These are phyloP conservation scores for Pleurotus pulmonarius DNA, from an alignment of 768 basidiomycete genomes.

Conservation along the genomic window DNA sequence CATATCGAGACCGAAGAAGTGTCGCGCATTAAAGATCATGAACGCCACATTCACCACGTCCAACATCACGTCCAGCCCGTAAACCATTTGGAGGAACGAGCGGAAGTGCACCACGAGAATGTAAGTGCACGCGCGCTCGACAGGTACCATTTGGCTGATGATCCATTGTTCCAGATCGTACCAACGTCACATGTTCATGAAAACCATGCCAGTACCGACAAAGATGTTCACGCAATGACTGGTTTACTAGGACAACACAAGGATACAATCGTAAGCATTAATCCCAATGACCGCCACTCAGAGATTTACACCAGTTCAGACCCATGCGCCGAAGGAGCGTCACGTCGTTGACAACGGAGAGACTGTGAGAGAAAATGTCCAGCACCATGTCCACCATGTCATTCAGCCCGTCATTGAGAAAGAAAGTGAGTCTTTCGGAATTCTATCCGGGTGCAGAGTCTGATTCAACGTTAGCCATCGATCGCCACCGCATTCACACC, in stretches of 20 bases:
- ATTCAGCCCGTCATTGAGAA: constrained; percentile 36
- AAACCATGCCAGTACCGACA: constrained; percentile 22
- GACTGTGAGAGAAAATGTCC: constrained; percentile 24
- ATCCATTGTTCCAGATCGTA: constrained; percentile 17
- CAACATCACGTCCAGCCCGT: constrained; percentile 35
- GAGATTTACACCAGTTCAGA: constrained; percentile 5
- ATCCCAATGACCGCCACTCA: background rate
- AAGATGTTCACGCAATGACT: constrained; percentile 24
- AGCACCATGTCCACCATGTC: constrained; percentile 34
- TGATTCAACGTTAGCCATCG: constrained; percentile 19
- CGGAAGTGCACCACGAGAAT: constrained; percentile 21
- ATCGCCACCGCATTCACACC: constrained; percentile 25
- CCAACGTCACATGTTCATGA: constrained; percentile 23
- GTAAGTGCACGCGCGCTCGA: constrained; percentile 12
- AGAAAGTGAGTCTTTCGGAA: constrained; percentile 23
- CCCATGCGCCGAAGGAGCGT: constrained; percentile 22
- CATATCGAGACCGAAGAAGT: constrained; percentile 28
- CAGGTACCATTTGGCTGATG: background rate
- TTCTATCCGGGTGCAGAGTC: background rate
- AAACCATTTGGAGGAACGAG: constrained; percentile 18
- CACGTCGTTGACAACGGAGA: constrained; percentile 29
- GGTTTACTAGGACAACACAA: constrained; percentile 22
- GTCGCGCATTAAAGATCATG: constrained; percentile 24
- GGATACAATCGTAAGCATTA: constrained; percentile 20
- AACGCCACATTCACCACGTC: constrained; percentile 34